Percentiles rank a stretch among this genome's conserved stretches.
Evolutionary conservation across 1,284 basidiomycete species (phyloP).

Genomic region (Sanghuangporus weigelae): DNA sequence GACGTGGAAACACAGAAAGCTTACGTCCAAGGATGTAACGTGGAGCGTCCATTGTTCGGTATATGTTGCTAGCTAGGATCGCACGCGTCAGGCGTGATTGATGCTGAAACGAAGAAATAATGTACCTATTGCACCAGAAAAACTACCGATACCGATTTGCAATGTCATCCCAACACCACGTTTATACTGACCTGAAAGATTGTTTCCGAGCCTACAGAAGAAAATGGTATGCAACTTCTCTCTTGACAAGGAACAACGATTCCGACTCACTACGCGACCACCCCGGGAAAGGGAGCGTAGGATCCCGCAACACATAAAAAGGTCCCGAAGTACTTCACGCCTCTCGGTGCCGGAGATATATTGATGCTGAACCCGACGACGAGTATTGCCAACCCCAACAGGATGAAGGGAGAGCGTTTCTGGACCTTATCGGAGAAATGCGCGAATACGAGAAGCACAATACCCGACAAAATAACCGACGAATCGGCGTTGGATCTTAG

Average conservation of each 20-base stretch:
- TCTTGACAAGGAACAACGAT: not conserved
- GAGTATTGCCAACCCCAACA: constrained; percentile 47
- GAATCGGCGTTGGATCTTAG: not conserved
- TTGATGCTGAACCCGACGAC: constrained; percentile 64
- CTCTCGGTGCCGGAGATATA: constrained; percentile 42
- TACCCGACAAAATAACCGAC: constrained; percentile 32
- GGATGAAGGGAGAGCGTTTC: constrained; percentile 57
- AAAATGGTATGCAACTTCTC: not conserved
- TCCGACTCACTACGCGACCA: constrained; percentile 56
- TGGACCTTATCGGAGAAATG: constrained; percentile 54
- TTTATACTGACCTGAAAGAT: constrained; percentile 60
- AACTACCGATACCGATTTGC: constrained; percentile 44
- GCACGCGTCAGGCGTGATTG: constrained; percentile 40
- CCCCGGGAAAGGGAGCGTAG: constrained; percentile 57
- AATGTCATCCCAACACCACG: constrained; percentile 58
- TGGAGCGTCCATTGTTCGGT: constrained; percentile 52
- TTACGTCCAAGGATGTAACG: constrained; percentile 53
- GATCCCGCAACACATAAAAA: constrained; percentile 57
- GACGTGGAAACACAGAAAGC: not conserved
- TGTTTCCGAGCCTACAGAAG: constrained; percentile 45
- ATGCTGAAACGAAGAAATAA: not conserved
- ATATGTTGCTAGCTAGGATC: constrained; percentile 44
- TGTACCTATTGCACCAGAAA: not conserved
- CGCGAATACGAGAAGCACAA: constrained; percentile 46
- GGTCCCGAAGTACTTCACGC: constrained; percentile 64